Conservation (phyloP, 1,139 yeast genomes). For the Geotrichum cucujoidarum region DNA sequence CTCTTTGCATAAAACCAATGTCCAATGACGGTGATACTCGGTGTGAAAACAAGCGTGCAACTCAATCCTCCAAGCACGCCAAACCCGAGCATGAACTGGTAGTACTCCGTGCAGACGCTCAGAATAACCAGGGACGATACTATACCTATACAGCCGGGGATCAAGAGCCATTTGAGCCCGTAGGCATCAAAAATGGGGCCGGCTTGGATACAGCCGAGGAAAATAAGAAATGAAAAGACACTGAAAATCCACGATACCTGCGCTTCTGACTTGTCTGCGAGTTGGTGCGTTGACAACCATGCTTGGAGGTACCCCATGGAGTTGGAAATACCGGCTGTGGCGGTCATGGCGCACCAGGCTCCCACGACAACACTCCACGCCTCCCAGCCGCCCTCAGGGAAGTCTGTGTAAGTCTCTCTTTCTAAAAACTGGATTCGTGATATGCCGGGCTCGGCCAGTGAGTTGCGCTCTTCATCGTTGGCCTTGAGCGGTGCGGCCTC, state of each 20-base stretch:
- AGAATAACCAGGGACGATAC: conserved; percentile 50
- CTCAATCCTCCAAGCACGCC: conserved; percentile 55
- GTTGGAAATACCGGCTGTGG: conserved; percentile 58
- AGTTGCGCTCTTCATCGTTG: too few species aligned
- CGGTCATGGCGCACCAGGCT: conserved; percentile 51
- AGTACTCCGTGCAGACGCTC: conserved; percentile 49
- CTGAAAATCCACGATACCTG: conserved; percentile 62
- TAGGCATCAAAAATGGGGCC: conserved; percentile 57
- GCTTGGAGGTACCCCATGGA: conserved; percentile 59
- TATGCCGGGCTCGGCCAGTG: too few species aligned
- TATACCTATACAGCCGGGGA: conserved; percentile 46
- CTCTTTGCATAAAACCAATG: conserved; percentile 57
- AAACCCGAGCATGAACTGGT: conserved; percentile 57
- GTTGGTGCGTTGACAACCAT: conserved; percentile 48
- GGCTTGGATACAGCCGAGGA: conserved; percentile 53
- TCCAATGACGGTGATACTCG: conserved; percentile 54
- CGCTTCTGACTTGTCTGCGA: conserved; percentile 41
- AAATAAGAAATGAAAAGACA: conserved; percentile 50
- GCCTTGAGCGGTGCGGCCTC: too few species aligned
- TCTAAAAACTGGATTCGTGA: conserved; percentile 2
- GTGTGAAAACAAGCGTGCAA: conserved; percentile 53
- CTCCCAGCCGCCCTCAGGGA: conserved; percentile 60
- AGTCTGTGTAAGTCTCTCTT: conserved; percentile 29
- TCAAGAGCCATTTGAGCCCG: conserved; percentile 30
- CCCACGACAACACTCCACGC: conserved; percentile 62